Base-by-base conservation (phyloP, 768 basidiomycete genomes). In the Scleroderma citrinum region DNA sequence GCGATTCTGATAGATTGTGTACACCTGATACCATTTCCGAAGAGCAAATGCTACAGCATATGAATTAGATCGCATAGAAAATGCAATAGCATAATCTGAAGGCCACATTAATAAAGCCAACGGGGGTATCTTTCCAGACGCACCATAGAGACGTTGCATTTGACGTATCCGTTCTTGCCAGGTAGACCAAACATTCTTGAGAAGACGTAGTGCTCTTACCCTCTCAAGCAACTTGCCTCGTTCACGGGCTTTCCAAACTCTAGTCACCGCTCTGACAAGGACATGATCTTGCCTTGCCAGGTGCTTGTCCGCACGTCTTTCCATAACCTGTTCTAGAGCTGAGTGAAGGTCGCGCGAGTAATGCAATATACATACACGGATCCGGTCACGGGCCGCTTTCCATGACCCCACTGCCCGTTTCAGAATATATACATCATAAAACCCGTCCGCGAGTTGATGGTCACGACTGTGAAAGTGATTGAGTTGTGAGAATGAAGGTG, bases 171-270 rank as follows among this genome's bases (percentile, higher is more conserved):
- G 72, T 44, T 59, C 62, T 50, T 65, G 69, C 86, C 85, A 87
- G 14, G 71, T 58, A 16, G 59, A 57, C 74, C 78, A 80, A 1
- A 69, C 65, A 36, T 64, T 64, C 55, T 73, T 76, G 39, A 77
- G 46, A 7, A 81, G 55, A 30, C 79, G 72, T 17, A 70, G 52
- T 5, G 67, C 62, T 46, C 70, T 75, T 31, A 82, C 77, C 40
- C 76, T 73, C 49, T 77, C 77, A 11, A 87, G 69, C 24, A 81
- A 69, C 44, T 65, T 70, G 26, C 81, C 82, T 8, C 81, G 76
- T 56, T 84, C 83, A 34, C 76, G 77, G 19, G 85, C 81, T 56
- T 76, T 83, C 85, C 85, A 85, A 3, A 86, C 76, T 41, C 80
- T 71, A 56, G 74, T 65, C 40, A 83, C 68, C 24, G 81, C 84